These are phyloP conservation scores for Fusarium incarnatum DNA, from an alignment of 2,329 filamentous ascomycete species.

Conservation along the genomic window DNA sequence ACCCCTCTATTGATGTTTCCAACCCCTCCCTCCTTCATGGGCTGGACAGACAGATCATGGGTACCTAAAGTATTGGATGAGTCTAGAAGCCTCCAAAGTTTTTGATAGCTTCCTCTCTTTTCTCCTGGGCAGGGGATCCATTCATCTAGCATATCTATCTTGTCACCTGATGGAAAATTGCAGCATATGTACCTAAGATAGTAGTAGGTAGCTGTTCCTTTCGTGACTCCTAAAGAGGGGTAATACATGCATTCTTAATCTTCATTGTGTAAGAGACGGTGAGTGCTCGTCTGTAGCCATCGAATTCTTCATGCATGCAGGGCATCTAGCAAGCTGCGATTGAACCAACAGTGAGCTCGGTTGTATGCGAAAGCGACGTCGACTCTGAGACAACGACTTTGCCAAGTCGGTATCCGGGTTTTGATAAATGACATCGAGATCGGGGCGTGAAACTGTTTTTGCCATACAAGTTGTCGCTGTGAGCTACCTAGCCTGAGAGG, in stretches of 20 bases:
- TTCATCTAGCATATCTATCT: constrained; percentile 2
- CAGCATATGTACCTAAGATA: background rate
- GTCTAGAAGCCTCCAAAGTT: constrained; percentile 16
- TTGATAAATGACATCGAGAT: background rate
- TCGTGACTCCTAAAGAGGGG: background rate
- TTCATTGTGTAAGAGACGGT: constrained; percentile 17
- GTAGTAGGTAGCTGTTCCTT: background rate
- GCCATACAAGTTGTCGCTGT: background rate
- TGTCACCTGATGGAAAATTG: background rate
- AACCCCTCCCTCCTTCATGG: constrained; percentile 13
- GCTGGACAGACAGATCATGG: background rate
- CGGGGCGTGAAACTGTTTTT: background rate
- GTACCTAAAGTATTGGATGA: background rate
- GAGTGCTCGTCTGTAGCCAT: background rate
- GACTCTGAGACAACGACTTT: background rate
- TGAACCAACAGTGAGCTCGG: background rate
- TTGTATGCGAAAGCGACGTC: background rate
- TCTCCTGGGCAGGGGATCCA: background rate
- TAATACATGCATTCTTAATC: background rate
- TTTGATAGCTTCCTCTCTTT: background rate
- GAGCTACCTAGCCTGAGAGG: background rate
- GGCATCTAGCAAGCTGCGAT: background rate
- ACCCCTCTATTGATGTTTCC: constrained; percentile 9
- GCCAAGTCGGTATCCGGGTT: background rate
- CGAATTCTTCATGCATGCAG: constrained; percentile 9